Conservation (phyloP, 768 basidiomycete species). For the Pisolithus microcarpus region DNA sequence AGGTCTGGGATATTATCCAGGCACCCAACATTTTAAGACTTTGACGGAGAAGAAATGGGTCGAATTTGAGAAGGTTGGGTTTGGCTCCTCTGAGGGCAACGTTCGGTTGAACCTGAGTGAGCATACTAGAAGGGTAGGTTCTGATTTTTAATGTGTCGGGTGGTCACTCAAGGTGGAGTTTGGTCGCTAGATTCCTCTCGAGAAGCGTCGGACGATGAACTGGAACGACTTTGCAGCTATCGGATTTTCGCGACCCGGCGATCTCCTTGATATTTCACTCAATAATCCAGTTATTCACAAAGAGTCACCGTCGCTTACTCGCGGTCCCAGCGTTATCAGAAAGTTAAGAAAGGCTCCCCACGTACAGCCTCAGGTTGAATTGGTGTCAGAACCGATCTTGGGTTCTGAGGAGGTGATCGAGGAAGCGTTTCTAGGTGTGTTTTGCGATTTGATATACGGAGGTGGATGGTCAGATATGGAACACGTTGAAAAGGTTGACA, state of each 20-base stretch:
- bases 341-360: slow-evolving; percentile 77
- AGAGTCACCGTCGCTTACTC: slow-evolving; percentile 66
- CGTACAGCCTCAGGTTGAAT: slow-evolving; percentile 75
- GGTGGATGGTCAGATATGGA: slow-evolving; percentile 82
- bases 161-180: slow-evolving; percentile 2
- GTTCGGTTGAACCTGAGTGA: slow-evolving; percentile 92
- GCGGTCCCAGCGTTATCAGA: slow-evolving; percentile 65
- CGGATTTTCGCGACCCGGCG: slow-evolving; percentile 78
- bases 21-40: slow-evolving; percentile 69
- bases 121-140: slow-evolving; percentile 57
- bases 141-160: background rate
- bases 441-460: slow-evolving; percentile 74
- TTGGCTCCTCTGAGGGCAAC: slow-evolving; percentile 43
- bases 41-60: slow-evolving; percentile 89
- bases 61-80: slow-evolving; percentile 81
- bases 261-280: slow-evolving; percentile 70
- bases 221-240: slow-evolving; percentile 86
- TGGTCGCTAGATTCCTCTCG: slow-evolving; percentile 43
- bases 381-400: slow-evolving; percentile 82
- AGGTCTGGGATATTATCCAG: slow-evolving; percentile 33
- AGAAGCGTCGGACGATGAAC: slow-evolving; percentile 76
- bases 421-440: slow-evolving; percentile 83
- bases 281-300: slow-evolving; percentile 45
- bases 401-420: slow-evolving; percentile 80
- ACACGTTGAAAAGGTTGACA: slow-evolving; percentile 59